Conservation (phyloP, 257 asterid genomes). For the Petunia axillaris region DNA sequence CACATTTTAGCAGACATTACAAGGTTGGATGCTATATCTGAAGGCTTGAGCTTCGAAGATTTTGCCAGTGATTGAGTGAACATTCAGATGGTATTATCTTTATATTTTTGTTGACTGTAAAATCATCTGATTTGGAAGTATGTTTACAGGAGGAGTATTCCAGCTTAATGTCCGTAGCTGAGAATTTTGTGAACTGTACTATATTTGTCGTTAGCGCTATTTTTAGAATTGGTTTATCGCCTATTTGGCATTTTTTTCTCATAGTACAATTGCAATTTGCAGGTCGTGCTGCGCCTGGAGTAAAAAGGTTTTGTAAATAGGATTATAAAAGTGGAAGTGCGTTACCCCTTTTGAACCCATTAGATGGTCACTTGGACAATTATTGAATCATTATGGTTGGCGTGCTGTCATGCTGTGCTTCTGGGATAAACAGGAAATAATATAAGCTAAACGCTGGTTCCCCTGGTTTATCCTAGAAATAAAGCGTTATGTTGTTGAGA, state of each 20-base stretch:
- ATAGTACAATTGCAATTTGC: not conserved
- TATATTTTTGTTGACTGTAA: not conserved
- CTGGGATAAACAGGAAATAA: not conserved
- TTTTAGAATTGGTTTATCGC: not conserved
- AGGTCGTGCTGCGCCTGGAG: conserved; percentile 25
- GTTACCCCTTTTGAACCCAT: not conserved
- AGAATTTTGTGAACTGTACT: not conserved
- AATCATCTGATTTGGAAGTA: not conserved
- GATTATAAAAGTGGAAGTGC: not conserved
- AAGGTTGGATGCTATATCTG: conserved; percentile 58
- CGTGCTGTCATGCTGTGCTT: not conserved
- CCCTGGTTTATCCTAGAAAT: not conserved
- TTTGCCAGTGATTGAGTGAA: conserved; percentile 51
- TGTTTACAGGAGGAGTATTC: not conserved
- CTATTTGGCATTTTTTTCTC: not conserved
- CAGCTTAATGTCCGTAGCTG: conserved; percentile 1
- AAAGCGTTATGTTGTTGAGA: not conserved
- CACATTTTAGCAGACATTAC: conserved; percentile 47
- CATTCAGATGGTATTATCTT: conserved; percentile 33
- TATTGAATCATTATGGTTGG: not conserved
- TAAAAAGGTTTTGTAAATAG: conserved; percentile 22
- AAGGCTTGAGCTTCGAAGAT: conserved; percentile 59
- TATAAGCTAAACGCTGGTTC: not conserved
- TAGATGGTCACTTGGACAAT: not conserved
- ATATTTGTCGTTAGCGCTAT: not conserved